phyloP scores from a whole-genome alignment of 768 basidiomycete species.

The Russula griseocarnosa region DNA sequence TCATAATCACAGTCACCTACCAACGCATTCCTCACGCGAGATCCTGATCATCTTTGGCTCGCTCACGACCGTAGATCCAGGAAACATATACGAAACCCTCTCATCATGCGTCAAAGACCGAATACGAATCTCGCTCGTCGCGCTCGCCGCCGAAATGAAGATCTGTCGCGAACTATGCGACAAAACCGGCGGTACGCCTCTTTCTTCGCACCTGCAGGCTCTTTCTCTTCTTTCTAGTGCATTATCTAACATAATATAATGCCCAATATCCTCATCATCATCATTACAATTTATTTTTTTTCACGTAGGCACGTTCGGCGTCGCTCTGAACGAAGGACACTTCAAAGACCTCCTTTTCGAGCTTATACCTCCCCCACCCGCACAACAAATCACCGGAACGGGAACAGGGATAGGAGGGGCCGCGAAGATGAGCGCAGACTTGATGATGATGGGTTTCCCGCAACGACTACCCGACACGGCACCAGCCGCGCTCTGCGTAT shows the following conservation, averaged over 20 bases:
- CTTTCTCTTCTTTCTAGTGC: no score
- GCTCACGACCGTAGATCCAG: slow-evolving; percentile 93
- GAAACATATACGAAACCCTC: slow-evolving; percentile 94
- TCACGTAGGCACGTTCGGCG: slow-evolving; percentile 73
- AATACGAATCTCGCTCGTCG: slow-evolving; percentile 89
- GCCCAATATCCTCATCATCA: no score
- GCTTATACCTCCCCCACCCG: slow-evolving; percentile 87
- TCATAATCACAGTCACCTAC: slow-evolving; percentile 76
- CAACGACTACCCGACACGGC: slow-evolving; percentile 82
- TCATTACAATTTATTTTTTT: no score
- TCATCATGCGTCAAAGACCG: slow-evolving; percentile 76
- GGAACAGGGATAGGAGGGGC: slow-evolving; percentile 32
- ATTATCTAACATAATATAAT: no score
- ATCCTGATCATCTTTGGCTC: slow-evolving; percentile 93
- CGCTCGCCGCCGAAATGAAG: slow-evolving; percentile 97
- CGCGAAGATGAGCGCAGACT: slow-evolving; percentile 62
- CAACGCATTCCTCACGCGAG: slow-evolving; percentile 94
- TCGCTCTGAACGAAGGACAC: slow-evolving; percentile 98
- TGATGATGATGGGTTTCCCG: slow-evolving; percentile 99
- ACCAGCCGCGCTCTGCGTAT: slow-evolving; percentile 82
- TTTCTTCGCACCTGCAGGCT: slow-evolving; percentile 9
- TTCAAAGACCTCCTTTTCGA: slow-evolving; percentile 96
- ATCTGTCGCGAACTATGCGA: slow-evolving; percentile 90
- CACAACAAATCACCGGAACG: slow-evolving; percentile 51
- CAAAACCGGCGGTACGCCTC: slow-evolving; percentile 77